A percentile compares a stretch with the other conserved stretches of the same genome.
Evolutionary conservation across 2,329 filamentous ascomycete species (phyloP).

Genomic region (Fusarium incarnatum): DNA sequence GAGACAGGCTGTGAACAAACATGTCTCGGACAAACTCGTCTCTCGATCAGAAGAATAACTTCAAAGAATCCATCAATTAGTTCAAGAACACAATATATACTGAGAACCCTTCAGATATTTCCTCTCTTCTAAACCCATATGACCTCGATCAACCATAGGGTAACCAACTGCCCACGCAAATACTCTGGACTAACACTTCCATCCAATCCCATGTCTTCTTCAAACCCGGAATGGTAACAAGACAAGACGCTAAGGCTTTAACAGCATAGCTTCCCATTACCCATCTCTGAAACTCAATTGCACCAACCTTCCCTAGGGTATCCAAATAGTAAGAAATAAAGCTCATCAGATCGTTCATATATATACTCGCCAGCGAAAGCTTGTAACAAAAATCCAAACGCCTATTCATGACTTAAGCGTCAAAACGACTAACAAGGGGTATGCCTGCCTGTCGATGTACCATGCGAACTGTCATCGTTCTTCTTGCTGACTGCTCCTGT

Average conservation of each 20-base stretch:
- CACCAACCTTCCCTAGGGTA: background rate
- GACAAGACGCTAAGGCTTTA: constrained; percentile 6
- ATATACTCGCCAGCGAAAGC: background rate
- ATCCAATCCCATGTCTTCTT: constrained; percentile 18
- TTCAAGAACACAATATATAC: background rate
- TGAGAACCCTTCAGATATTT: no score
- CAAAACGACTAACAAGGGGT: background rate
- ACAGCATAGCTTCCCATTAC: constrained; percentile 6
- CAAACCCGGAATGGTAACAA: constrained; percentile 16
- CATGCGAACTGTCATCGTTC: background rate
- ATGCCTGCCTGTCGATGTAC: background rate
- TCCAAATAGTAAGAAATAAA: background rate
- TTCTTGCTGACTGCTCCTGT: constrained; percentile 7
- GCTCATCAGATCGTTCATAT: background rate
- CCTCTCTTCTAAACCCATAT: background rate
- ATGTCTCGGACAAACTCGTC: no score
- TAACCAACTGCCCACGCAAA: background rate
- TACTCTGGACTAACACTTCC: background rate
- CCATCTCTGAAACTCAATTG: background rate
- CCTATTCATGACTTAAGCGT: no score
- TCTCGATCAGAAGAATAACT: no score
- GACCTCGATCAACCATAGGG: background rate
- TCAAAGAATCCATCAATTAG: background rate
- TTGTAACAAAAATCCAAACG: no score
- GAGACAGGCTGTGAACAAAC: no score